phyloP scores from a whole-genome alignment of 306 rosid species.

The Cucumis melo region DNA sequence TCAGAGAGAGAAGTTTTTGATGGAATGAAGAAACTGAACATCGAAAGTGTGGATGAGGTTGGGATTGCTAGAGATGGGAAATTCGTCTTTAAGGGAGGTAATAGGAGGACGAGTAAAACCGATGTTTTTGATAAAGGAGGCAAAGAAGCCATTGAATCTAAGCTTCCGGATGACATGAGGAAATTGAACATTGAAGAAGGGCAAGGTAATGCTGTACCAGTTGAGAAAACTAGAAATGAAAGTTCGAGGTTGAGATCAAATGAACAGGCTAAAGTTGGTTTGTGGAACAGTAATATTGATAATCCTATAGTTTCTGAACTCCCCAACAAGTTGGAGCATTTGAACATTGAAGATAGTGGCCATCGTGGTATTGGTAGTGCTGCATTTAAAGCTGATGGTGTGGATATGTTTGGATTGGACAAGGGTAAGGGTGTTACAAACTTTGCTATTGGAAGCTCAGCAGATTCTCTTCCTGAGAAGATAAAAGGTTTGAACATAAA shows the following conservation, averaged over 20 bases:
- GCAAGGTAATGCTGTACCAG: conserved; percentile 4
- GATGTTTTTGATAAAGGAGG: neutral
- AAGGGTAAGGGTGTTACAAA: conserved; percentile 6
- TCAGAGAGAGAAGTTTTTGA: conserved; percentile 22
- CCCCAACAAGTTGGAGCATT: conserved; percentile 39
- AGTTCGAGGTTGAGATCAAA: conserved; percentile 12
- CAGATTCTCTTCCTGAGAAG: conserved; percentile 23
- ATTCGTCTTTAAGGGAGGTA: conserved; percentile 2
- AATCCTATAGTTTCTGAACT: conserved; percentile 31
- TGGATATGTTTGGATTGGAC: conserved; percentile 14
- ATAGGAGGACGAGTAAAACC: neutral
- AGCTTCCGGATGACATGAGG: conserved; percentile 37
- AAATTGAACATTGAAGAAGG: conserved; percentile 40
- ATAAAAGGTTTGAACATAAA: conserved; percentile 45
- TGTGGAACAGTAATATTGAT: conserved; percentile 8
- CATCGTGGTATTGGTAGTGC: conserved; percentile 8
- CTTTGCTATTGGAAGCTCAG: conserved; percentile 14
- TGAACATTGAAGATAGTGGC: conserved; percentile 26
- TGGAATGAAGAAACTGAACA: conserved; percentile 32
- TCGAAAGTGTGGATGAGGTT: conserved; percentile 26
- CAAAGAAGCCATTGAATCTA: conserved; percentile 5
- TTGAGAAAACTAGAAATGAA: conserved; percentile 8
- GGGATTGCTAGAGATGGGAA: conserved; percentile 9
- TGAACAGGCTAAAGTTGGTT: conserved; percentile 13
- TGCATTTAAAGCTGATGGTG: conserved; percentile 1